Conservation (phyloP, 345 rosid species). For the Populus davidiana region DNA sequence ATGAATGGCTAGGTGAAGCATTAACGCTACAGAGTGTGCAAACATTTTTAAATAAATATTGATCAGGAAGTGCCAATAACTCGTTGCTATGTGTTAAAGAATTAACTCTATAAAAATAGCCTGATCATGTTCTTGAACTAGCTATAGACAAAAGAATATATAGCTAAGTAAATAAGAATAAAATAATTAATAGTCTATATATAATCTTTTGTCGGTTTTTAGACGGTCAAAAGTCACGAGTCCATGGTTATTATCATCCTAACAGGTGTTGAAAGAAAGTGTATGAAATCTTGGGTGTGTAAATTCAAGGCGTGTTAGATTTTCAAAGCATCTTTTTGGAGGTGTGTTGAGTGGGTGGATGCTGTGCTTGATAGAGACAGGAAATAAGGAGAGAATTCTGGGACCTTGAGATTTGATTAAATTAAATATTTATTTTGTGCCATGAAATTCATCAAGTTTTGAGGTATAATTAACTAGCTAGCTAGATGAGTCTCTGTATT, state of each 20-base stretch:
- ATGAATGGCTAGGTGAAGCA: too few species aligned
- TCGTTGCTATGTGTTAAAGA: too few species aligned
- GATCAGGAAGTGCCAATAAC: too few species aligned
- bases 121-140: too few species aligned
- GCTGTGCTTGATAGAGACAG: not conserved
- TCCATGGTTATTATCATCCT: not conserved
- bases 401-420: not conserved
- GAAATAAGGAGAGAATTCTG: not conserved
- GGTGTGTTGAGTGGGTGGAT: not conserved
- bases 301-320: not conserved
- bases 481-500: too few species aligned
- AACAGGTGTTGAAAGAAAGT: not conserved
- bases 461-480: too few species aligned
- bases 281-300: not conserved
- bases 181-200: too few species aligned
- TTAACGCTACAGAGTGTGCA: too few species aligned
- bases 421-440: not conserved
- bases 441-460: not conserved
- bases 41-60: too few species aligned
- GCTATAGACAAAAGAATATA: too few species aligned
- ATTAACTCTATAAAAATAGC: too few species aligned
- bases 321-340: not conserved
- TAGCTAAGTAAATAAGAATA: too few species aligned
- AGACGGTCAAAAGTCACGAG: constrained; percentile 24
- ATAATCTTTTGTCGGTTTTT: constrained; percentile 13